Evolutionary conservation across 352 stramenopile species (phyloP).

Genomic region (Detonula confervacea): DNA sequence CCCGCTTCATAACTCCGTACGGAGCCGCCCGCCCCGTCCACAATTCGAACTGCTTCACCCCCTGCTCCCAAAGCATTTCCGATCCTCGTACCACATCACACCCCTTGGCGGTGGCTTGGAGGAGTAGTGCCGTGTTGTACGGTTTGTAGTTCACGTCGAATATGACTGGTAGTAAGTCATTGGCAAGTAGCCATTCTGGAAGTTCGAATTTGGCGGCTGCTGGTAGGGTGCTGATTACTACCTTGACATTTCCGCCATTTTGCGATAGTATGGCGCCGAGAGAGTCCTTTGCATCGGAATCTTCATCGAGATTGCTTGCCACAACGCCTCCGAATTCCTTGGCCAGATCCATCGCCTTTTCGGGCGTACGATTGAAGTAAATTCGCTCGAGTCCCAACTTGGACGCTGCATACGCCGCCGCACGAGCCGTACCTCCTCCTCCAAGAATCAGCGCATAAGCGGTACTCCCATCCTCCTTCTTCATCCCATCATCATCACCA

Average conservation of each 20-base stretch:
- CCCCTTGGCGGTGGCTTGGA: constrained; percentile 88
- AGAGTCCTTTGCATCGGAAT: constrained; percentile 36
- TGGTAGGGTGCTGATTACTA: constrained; percentile 96
- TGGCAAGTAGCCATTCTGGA: constrained; percentile 73
- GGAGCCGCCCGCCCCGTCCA: constrained; percentile 88
- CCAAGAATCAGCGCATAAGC: constrained; percentile 88
- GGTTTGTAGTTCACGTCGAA: constrained; percentile 99
- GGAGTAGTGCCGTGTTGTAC: constrained; percentile 92
- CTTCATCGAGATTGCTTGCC: constrained; percentile 64
- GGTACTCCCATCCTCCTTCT: constrained; percentile 12
- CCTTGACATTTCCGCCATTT: constrained; percentile 73
- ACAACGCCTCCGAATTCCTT: constrained; percentile 88
- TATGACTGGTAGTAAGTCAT: constrained; percentile 84
- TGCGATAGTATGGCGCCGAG: constrained; percentile 47
- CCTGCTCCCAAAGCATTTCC: constrained; percentile 98
- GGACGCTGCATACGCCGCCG: constrained; percentile 89
- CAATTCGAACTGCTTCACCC: constrained; percentile 94
- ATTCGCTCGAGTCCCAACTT: constrained; percentile 87
- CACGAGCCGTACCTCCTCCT: constrained; percentile 93
- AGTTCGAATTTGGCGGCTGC: constrained; percentile 87
- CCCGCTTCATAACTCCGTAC: constrained; percentile 84
- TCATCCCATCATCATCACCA: constrained; percentile 39
- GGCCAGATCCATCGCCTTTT: constrained; percentile 91
- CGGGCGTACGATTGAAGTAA: constrained; percentile 95
- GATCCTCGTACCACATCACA: constrained; percentile 93